These are phyloP conservation scores for Malbranchea cinnamomea DNA, from an alignment of 2,329 filamentous ascomycete genomes.

Conservation along the genomic window DNA sequence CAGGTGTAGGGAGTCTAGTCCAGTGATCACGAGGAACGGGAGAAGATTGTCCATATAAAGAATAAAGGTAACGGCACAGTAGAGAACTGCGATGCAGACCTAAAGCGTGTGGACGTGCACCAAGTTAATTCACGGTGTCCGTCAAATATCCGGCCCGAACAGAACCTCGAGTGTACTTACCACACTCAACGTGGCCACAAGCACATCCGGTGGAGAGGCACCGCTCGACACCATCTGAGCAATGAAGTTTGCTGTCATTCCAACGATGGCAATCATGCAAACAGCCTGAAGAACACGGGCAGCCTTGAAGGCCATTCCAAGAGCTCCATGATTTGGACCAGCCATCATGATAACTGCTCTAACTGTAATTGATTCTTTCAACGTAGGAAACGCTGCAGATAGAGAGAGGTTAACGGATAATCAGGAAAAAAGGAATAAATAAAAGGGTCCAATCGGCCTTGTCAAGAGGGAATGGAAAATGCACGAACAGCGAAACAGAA, in stretches of 20 bases:
- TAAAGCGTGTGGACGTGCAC: conserved; percentile 20
- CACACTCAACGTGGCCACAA: conserved; percentile 65
- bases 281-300: conserved; percentile 56
- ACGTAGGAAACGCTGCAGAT: neutral
- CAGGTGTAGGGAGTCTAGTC: conserved; percentile 52
- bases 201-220: conserved; percentile 51
- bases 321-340: conserved; percentile 49
- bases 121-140: conserved; percentile 7
- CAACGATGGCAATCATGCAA: conserved; percentile 61
- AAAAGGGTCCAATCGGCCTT: too few relatives aligned
- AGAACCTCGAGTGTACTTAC: conserved; percentile 39
- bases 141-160: too few relatives aligned
- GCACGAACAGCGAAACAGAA: too few relatives aligned
- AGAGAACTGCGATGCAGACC: conserved; percentile 66
- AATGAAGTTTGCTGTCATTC: conserved; percentile 71
- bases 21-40: conserved; percentile 54
- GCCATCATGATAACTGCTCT: conserved; percentile 38
- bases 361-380: neutral
- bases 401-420: too few relatives aligned
- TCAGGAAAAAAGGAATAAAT: too few relatives aligned
- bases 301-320: conserved; percentile 64
- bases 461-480: too few relatives aligned
- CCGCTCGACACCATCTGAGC: conserved; percentile 54
- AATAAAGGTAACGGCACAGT: conserved; percentile 65
- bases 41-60: conserved; percentile 65